Evolutionary conservation across 2,329 filamentous ascomycete species (phyloP).

Genomic region (Fusarium guadeloupense): DNA sequence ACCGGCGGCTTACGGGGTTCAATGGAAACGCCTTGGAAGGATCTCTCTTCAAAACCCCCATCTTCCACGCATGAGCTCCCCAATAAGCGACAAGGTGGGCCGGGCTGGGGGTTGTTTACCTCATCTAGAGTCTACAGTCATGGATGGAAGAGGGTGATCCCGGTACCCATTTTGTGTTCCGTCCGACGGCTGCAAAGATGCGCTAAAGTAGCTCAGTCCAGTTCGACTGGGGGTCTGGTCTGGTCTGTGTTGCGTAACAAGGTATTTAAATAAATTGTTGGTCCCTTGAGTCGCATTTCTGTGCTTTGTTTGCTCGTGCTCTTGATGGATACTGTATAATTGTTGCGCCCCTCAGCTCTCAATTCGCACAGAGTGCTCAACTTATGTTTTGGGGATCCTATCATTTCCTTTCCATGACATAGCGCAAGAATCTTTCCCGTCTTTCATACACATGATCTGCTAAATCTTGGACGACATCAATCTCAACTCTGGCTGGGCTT

Average conservation of each 20-base stretch:
- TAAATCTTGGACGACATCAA: constrained; percentile 16
- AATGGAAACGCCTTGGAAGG: no score
- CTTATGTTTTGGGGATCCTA: background rate
- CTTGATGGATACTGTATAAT: constrained; percentile 15
- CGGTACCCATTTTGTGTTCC: constrained; percentile 40
- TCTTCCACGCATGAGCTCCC: constrained; percentile 1
- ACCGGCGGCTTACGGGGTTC: no score
- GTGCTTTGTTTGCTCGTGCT: constrained; percentile 9
- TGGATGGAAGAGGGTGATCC: constrained; percentile 20
- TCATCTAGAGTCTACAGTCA: background rate
- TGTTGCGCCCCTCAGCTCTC: background rate
- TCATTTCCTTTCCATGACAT: background rate
- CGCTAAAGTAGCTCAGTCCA: constrained; percentile 1
- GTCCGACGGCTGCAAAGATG: constrained; percentile 29
- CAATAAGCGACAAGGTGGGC: constrained; percentile 5
- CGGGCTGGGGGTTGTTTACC: background rate
- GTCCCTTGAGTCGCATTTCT: constrained; percentile 21
- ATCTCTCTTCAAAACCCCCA: background rate
- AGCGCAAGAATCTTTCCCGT: constrained; percentile 4
- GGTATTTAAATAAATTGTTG: constrained; percentile 28
- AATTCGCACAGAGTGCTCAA: background rate
- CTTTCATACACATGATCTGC: constrained; percentile 2
- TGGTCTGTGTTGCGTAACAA: constrained; percentile 13
- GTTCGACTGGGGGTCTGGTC: no score
- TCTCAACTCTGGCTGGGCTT: background rate